Evolutionary conservation across 2,329 filamentous ascomycete species (phyloP).

Genomic region (Dactylonectria estremocensis): DNA sequence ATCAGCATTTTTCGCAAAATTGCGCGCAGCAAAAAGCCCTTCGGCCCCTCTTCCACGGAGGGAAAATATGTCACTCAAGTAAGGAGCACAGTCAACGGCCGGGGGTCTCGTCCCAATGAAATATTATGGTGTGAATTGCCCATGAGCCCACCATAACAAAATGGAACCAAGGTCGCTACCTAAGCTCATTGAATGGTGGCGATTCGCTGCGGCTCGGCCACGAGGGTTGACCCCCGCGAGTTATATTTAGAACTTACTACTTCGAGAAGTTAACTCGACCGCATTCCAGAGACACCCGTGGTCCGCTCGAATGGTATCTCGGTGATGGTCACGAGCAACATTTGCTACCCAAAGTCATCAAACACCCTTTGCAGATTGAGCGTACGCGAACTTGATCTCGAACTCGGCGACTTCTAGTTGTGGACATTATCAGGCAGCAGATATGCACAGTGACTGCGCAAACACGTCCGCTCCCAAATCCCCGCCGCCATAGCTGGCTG

Average conservation of each 20-base stretch:
- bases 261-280: constrained; percentile 10
- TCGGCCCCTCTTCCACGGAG: constrained; percentile 23
- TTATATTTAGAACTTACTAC: constrained; percentile 43
- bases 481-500: neutral
- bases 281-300: constrained; percentile 17
- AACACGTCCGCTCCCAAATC: neutral
- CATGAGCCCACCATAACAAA: constrained; percentile 38
- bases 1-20: constrained; percentile 39
- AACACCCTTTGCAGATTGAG: neutral
- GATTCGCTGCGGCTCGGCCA: constrained; percentile 35
- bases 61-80: constrained; percentile 9
- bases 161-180: constrained; percentile 23
- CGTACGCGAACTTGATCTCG: neutral
- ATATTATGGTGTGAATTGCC: constrained; percentile 9
- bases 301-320: constrained; percentile 8
- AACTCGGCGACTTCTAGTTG: neutral
- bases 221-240: constrained; percentile 28
- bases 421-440: neutral
- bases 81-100: constrained; percentile 6
- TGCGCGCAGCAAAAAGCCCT: constrained; percentile 39
- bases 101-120: neutral
- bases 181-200: constrained; percentile 13
- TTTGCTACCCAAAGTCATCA: neutral
- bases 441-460: neutral
- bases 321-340: constrained; percentile 22